These are phyloP conservation scores for Chaetomium globosum DNA, from an alignment of 2,329 filamentous ascomycete species.

Conservation along the genomic window DNA sequence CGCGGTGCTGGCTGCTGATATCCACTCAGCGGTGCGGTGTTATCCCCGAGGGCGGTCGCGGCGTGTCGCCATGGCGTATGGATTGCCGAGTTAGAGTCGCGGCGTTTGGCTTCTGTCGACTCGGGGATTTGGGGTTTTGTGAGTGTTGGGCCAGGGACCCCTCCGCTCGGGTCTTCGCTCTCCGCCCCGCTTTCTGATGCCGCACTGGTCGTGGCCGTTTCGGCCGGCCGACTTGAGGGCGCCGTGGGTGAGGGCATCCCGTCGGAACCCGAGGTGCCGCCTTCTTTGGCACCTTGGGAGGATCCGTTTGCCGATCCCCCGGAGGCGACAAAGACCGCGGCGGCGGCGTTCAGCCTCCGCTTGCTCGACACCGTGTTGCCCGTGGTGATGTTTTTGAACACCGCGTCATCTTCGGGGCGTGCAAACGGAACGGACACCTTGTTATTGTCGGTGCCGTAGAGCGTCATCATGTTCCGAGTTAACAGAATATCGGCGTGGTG, in stretches of 20 bases:
- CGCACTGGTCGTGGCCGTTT: conserved; percentile 42
- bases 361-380: conserved; percentile 57
- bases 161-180: conserved; percentile 45
- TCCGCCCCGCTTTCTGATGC: conserved; percentile 52
- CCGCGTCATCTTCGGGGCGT: conserved; percentile 80
- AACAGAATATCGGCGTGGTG: conserved; percentile 91
- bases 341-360: conserved; percentile 59
- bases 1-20: conserved; percentile 72
- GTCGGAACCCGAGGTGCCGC: conserved; percentile 37
- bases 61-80: conserved; percentile 73
- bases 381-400: conserved; percentile 77
- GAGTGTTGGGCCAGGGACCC: conserved; percentile 33
- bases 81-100: conserved; percentile 59
- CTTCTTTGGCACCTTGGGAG: conserved; percentile 28
- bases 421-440: conserved; percentile 91
- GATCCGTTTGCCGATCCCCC: conserved; percentile 36
- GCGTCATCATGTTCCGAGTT: conserved; percentile 84
- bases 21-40: conserved; percentile 59
- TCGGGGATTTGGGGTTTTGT: conserved; percentile 37
- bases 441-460: conserved; percentile 83
- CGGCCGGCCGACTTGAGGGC: conserved; percentile 41
- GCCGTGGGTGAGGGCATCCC: conserved; percentile 45
- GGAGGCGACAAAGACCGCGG: conserved; percentile 49
- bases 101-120: conserved; percentile 41
- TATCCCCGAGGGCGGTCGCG: conserved; percentile 53